Percentiles rank a stretch among this genome's conserved stretches.
These are phyloP conservation scores for Globisporangium cystogenes DNA, from an alignment of 352 stramenopile species.

Conservation along the genomic window DNA sequence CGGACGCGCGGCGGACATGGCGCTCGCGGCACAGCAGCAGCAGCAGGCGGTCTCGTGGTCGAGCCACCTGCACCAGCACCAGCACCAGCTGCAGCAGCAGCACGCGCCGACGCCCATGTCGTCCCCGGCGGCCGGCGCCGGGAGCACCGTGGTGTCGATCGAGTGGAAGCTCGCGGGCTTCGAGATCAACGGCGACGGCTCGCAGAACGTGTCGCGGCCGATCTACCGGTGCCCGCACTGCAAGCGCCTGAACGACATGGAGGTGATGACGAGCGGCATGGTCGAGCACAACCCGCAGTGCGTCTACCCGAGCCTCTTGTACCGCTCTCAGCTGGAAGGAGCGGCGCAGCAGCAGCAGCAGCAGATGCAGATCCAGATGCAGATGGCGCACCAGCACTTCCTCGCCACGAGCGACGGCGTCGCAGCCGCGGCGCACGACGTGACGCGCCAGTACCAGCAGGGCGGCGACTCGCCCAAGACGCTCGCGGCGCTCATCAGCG, in stretches of 20 bases:
- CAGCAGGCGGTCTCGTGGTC: not conserved
- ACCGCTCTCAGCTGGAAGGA: constrained; percentile 49
- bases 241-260: constrained; percentile 57
- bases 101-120: constrained; percentile 11
- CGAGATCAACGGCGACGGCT: constrained; percentile 70
- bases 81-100: constrained; percentile 14
- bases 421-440: constrained; percentile 2
- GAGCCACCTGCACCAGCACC: not conserved
- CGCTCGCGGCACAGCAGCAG: constrained; percentile 6
- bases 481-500: constrained; percentile 22
- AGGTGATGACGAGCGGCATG: constrained; percentile 55
- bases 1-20: constrained; percentile 9
- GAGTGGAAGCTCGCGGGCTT: constrained; percentile 80
- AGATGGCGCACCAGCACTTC: constrained; percentile 31
- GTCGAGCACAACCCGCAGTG: constrained; percentile 57
- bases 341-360: constrained; percentile 23
- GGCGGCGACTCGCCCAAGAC: constrained; percentile 25
- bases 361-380: constrained; percentile 27
- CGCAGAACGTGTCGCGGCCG: constrained; percentile 52
- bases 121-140: constrained; percentile 17
- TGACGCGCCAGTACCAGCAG: constrained; percentile 4
- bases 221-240: constrained; percentile 79
- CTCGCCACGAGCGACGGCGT: constrained; percentile 10
- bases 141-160: constrained; percentile 17
- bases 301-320: constrained; percentile 41